Base-by-base conservation (phyloP, 768 basidiomycete genomes). In the Pholiota molesta region DNA sequence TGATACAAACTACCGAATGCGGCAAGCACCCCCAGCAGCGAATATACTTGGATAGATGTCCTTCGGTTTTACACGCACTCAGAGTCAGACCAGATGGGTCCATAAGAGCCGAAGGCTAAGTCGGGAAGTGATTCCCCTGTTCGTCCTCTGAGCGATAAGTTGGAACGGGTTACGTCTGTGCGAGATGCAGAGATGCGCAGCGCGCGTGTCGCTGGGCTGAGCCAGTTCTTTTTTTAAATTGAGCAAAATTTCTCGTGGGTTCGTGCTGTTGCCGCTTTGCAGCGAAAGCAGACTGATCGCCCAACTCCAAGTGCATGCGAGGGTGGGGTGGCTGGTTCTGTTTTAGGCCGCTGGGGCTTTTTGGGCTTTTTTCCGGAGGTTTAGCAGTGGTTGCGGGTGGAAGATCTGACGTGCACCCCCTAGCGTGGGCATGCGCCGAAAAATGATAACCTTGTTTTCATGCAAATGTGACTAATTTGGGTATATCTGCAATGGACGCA, bases 121-220 rank as follows among this genome's bases (percentile, higher is more conserved):
- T 49, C 14, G 47, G 47, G 47, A 49, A 49, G 47, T 49, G 47
- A 49, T 49, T 49, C 47, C 47, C 47, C 47, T 49, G 47, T 49
- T 49, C 21, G 47, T 49, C 47, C 47, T 49, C 47, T 49, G 47
- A 26, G 47, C 47, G 4, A 49, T 23, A 49, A 49, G 19, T 49
- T 49, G 23, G 47, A 49, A 49, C 19, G 23, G 23, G 47, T 49
- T 26, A 49, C 47, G 47, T 49, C 47, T 49, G 47, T 21, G 23
- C 47, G 47, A 49, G 47, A 49, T 49, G 47, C 47, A 49, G 47
- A 49, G 47, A 49, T 49, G 47, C 47, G 47, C 47, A 49, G 47
- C 47, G 47, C 19, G 47, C 47, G 47, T 49, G 42, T 44, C 42
- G 42, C 42, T 44, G n/a, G 42, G 16, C n/a, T 19, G 42, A 44